Conservation (phyloP, 169 alveolate species). For the Ichthyophthirius multifiliis region DNA sequence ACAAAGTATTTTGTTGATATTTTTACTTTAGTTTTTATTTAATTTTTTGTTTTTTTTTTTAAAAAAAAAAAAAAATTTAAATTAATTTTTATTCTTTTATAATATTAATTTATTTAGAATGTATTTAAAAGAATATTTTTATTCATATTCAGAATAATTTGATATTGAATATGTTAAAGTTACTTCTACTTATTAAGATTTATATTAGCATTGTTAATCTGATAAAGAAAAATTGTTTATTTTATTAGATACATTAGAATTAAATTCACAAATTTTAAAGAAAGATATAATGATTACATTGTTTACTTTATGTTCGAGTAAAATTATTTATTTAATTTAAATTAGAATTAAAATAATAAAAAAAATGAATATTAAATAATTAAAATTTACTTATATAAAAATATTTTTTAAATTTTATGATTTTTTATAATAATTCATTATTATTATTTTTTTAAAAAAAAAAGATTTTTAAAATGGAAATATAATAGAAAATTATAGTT, state of each 20-base stretch:
- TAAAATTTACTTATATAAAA: not conserved
- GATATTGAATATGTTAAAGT: slow-evolving; percentile 4
- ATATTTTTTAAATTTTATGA: not conserved
- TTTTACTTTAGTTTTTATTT: too few species aligned
- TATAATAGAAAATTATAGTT: not conserved
- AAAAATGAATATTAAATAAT: too few species aligned
- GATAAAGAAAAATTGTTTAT: not conserved
- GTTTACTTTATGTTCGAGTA: not conserved
- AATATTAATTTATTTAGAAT: too few species aligned
- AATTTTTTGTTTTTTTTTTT: too few species aligned
- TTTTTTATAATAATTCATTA: not conserved
- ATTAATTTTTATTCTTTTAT: too few species aligned
- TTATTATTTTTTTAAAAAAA: not conserved
- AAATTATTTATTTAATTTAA: too few species aligned
- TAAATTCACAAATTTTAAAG: not conserved
- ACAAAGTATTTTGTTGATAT: too few species aligned
- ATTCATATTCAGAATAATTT: slow-evolving; percentile 4
- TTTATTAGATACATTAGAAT: not conserved
- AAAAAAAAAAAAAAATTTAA: too few species aligned
- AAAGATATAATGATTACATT: not conserved
- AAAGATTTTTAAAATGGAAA: slow-evolving; percentile 9
- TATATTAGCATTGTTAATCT: not conserved
- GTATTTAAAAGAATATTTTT: not conserved
- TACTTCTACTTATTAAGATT: slow-evolving; percentile 9
- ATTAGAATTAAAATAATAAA: too few species aligned